Conservation (phyloP, 805 yeast genomes). For the Metschnikowia lunata region DNA sequence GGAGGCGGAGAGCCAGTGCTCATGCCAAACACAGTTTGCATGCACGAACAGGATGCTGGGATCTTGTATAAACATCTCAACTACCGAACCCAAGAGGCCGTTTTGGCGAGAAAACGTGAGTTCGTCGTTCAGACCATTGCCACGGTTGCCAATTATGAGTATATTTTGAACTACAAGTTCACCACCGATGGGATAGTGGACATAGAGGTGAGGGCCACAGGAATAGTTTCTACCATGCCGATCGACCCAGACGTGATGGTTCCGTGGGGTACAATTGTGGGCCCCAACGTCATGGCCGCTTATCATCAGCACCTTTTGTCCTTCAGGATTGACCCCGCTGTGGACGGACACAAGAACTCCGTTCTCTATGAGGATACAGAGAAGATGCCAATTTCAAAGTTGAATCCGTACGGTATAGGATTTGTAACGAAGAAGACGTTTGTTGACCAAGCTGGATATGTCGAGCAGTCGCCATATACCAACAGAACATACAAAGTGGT, state of each 20-base stretch:
- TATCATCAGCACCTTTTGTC: conserved; percentile 80
- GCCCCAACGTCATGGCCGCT: conserved; percentile 79
- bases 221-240: conserved; percentile 82
- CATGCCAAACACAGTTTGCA: conserved; percentile 67
- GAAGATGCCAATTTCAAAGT: conserved; percentile 50
- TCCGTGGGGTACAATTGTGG: conserved; percentile 72
- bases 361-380: conserved; percentile 67
- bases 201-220: conserved; percentile 80
- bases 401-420: conserved; percentile 69
- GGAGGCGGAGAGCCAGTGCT: conserved; percentile 58
- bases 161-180: conserved; percentile 65
- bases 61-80: conserved; percentile 74
- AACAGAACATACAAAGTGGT: conserved; percentile 71
- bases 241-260: conserved; percentile 63
- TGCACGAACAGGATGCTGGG: conserved; percentile 80
- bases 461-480: conserved; percentile 73
- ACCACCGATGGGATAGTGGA: conserved; percentile 75
- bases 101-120: conserved; percentile 73
- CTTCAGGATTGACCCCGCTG: conserved; percentile 76
- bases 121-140: conserved; percentile 77
- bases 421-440: conserved; percentile 57
- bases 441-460: conserved; percentile 65
- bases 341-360: conserved; percentile 76
- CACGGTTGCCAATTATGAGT: conserved; percentile 82
- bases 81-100: conserved; percentile 66